A percentile compares a stretch with the other conserved stretches of the same genome.
phyloP scores from a whole-genome alignment of 1,139 yeast genomes.

The Pichia sp. region DNA sequence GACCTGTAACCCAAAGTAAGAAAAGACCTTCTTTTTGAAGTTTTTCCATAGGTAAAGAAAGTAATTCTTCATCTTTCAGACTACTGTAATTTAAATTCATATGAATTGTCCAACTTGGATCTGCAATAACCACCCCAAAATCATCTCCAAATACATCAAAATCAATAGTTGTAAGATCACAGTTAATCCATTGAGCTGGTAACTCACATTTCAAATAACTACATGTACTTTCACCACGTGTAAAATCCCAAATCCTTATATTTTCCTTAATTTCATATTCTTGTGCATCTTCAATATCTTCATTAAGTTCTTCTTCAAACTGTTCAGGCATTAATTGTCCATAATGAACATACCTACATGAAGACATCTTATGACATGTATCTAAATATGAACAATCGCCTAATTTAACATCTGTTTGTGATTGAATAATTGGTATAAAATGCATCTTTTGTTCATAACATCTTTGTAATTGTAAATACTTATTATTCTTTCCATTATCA shows the following conservation, averaged over 20 bases:
- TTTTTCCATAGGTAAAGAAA: slow-evolving; percentile 56
- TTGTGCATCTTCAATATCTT: slow-evolving; percentile 20
- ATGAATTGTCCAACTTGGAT: slow-evolving; percentile 88
- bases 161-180: slow-evolving; percentile 72
- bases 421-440: slow-evolving; percentile 50
- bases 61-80: slow-evolving; percentile 65
- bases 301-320: slow-evolving; percentile 11
- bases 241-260: slow-evolving; percentile 39
- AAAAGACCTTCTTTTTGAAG: slow-evolving; percentile 80
- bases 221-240: slow-evolving; percentile 47
- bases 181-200: slow-evolving; percentile 82
- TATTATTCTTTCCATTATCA: slow-evolving; percentile 9
- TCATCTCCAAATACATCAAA: slow-evolving; percentile 61
- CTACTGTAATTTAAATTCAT: slow-evolving; percentile 78
- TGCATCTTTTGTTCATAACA: slow-evolving; percentile 53
- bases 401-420: slow-evolving; percentile 56
- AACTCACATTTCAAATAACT: slow-evolving; percentile 19
- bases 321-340: slow-evolving; percentile 49
- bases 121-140: slow-evolving; percentile 83
- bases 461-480: slow-evolving; percentile 20
- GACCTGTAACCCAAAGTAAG: slow-evolving; percentile 89
- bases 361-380: slow-evolving; percentile 80
- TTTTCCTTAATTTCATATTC: slow-evolving; percentile 27
- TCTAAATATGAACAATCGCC: slow-evolving; percentile 95
- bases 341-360: slow-evolving; percentile 81